Conservation (phyloP, 179 eudicot species). For the Silene noctiflora region DNA sequence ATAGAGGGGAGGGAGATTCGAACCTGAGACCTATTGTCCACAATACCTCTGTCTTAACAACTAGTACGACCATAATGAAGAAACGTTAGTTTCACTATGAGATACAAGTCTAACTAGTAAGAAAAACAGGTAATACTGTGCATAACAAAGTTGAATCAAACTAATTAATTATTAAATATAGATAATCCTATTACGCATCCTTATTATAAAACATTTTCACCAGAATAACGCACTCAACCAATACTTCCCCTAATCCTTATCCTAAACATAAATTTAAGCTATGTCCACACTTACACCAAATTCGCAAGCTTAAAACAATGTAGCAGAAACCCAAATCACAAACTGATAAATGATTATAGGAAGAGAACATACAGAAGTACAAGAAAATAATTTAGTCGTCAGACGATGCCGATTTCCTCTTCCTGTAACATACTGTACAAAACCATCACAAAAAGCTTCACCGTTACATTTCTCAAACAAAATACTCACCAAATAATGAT, state of each 20-base stretch:
- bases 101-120: not conserved
- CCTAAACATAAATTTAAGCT: no score
- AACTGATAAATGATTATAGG: not conserved
- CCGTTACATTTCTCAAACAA: not conserved
- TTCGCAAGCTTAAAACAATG: not conserved
- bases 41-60: no score
- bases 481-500: not conserved
- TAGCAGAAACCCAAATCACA: not conserved
- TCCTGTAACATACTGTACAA: constrained; percentile 41
- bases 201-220: not conserved
- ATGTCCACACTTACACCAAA: not conserved
- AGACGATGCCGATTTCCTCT: constrained; percentile 34
- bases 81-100: not conserved
- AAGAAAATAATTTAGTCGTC: constrained; percentile 40
- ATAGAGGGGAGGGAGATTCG: no score
- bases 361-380: constrained; percentile 51
- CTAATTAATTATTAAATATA: no score
- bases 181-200: not conserved
- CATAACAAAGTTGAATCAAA: no score
- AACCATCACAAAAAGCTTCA: constrained; percentile 18
- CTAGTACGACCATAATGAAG: no score
- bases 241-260: not conserved
- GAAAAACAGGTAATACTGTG: not conserved
- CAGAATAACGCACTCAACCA: not conserved
- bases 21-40: no score